Base-by-base conservation (phyloP, 2,329 filamentous ascomycete species). In the Fusarium duplospermum region DNA sequence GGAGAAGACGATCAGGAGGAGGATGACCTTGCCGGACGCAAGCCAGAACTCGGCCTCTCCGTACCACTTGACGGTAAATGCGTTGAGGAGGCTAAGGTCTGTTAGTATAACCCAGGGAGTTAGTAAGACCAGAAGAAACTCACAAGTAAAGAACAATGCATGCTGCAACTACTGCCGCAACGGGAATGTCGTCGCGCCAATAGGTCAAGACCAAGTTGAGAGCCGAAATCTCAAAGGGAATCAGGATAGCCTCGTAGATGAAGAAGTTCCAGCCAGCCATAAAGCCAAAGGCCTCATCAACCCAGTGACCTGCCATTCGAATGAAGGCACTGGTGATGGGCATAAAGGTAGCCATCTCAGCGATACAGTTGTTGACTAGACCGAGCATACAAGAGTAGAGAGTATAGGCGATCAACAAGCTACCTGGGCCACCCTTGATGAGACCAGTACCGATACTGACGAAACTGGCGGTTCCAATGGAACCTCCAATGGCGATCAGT, bases 241-340 rank as follows among this genome's bases (percentile, higher is more conserved):
- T 71, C 6, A 71, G 58, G 20, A 71, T 35, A 18, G 69, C 69
- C 27, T 71, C 69, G 18, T 71, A 71, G 36, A 71, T 54, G 45
- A 71, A 71, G 38, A 71, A 71, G 62, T 71, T 71, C 69, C 66
- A 71, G 1, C 69, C 69, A 4, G 69, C 69, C 69, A 71, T 71
- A 18, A 71, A 71, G 33, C 69, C 69, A 61, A 71, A 71, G 2
- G 69, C 66, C 52, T 71, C 69, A 29, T 71, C 69, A 11, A 71
- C 69, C 69, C 69, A 71, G 16, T 71, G 69, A 18, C 69, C 69
- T 1, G 66, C 69, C 69, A 71, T 71, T 36, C 69, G 62, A 33
- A 71, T 71, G 40, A 71, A 71, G 10, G 69, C 69, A 61, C 69
- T 64, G 13, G 69, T 71, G 3, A 71, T 62, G 4, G 69, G 69